Evolutionary conservation across 495 filamentous ascomycete species (phyloP).

Genomic region (Aspergillus steynii): DNA sequence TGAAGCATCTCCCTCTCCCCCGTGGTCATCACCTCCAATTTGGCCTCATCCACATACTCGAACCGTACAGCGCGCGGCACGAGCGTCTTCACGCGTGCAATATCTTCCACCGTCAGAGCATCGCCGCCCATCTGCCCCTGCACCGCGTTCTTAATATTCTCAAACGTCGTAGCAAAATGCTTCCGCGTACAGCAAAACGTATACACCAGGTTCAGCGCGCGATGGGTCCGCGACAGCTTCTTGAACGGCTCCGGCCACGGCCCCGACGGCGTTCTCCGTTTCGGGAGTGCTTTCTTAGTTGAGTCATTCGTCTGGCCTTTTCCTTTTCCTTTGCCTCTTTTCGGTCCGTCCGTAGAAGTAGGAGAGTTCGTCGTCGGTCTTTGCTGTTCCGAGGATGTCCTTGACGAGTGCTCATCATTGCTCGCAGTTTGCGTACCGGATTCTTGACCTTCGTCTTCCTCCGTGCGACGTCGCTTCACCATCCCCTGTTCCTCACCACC

Average conservation of each 20-base stretch:
- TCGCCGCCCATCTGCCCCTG: slow-evolving; percentile 74
- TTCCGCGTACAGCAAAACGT: slow-evolving; percentile 94
- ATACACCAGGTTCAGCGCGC: slow-evolving; percentile 86
- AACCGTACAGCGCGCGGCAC: slow-evolving; percentile 78
- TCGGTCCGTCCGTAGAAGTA: neutral
- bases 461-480: neutral
- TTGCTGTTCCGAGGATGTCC: neutral
- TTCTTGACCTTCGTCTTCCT: neutral
- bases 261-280: slow-evolving; percentile 30
- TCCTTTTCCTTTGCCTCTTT: slow-evolving; percentile 9
- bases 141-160: slow-evolving; percentile 80
- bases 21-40: slow-evolving; percentile 73
- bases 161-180: slow-evolving; percentile 86
- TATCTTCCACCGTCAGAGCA: slow-evolving; percentile 66
- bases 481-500: neutral
- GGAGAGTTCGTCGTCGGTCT: neutral
- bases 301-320: neutral
- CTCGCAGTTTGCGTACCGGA: neutral
- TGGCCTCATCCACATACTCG: slow-evolving; percentile 80
- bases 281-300: neutral
- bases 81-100: slow-evolving; percentile 77
- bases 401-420: neutral
- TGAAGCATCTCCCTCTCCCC: slow-evolving; percentile 49
- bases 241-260: slow-evolving; percentile 79
- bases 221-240: slow-evolving; percentile 71